Conservation (phyloP, 2,329 filamentous ascomycete genomes). For the Rutstroemia sydowiana region DNA sequence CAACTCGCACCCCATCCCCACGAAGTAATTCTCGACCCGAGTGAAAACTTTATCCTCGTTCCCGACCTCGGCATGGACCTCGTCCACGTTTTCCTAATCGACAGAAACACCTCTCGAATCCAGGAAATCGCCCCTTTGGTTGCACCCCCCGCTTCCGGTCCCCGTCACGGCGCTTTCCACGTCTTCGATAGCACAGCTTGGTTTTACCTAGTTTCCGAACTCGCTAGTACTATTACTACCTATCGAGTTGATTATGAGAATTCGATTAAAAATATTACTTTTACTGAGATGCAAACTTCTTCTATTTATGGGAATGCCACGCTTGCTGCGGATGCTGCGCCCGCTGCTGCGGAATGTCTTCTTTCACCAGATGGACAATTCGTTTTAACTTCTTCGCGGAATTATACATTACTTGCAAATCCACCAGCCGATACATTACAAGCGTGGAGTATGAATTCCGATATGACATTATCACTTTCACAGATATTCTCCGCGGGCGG, state of each 20-base stretch:
- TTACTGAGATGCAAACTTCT: conserved; percentile 41
- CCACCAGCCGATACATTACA: conserved; percentile 56
- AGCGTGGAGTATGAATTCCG: conserved; percentile 48
- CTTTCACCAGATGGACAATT: conserved; percentile 53
- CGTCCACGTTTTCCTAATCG: conserved; percentile 40
- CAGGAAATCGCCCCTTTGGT: conserved; percentile 32
- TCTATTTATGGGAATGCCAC: conserved; percentile 40
- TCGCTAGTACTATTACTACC: conserved; percentile 39
- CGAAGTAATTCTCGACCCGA: conserved; percentile 45
- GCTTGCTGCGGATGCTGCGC: conserved; percentile 31
- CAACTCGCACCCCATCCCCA: conserved; percentile 45
- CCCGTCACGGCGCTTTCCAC: conserved; percentile 46
- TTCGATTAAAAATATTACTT: conserved; percentile 31
- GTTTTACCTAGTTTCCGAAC: conserved; percentile 40
- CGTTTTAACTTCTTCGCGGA: conserved; percentile 61
- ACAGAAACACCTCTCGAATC: conserved; percentile 31
- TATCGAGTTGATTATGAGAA: conserved; percentile 48
- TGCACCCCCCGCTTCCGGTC: conserved; percentile 38
- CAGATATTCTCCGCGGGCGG: conserved; percentile 40
- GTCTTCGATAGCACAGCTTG: conserved; percentile 21
- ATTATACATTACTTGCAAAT: conserved; percentile 47
- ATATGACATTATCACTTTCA: conserved; percentile 35
- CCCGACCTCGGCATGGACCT: conserved; percentile 47
- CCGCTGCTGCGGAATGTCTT: conserved; percentile 35
- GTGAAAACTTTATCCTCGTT: conserved; percentile 40